phyloP scores from a whole-genome alignment of 2,329 filamentous ascomycete genomes.

The Fusarium haematococcum region DNA sequence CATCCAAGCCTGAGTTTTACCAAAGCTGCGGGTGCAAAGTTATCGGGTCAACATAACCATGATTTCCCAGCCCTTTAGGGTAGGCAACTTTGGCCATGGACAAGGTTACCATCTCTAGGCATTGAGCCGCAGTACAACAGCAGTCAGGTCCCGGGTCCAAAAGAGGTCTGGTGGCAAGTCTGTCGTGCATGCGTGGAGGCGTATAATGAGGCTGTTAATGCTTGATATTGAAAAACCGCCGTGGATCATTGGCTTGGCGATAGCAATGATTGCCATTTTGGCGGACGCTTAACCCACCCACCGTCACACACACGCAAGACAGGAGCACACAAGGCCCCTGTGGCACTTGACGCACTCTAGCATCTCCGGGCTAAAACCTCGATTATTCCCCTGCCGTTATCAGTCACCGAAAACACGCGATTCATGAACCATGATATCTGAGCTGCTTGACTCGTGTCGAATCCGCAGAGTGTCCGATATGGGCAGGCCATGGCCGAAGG shows the following conservation, averaged over 20 bases:
- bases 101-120: not conserved
- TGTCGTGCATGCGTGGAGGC: conserved; percentile 17
- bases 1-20: not conserved
- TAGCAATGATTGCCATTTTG: not conserved
- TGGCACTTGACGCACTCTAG: not conserved
- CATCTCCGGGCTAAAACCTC: not conserved
- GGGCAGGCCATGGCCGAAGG: conserved; percentile 11
- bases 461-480: not conserved
- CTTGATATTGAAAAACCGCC: not conserved
- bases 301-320: not conserved
- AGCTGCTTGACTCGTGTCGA: conserved; percentile 27
- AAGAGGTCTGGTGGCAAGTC: conserved; percentile 12
- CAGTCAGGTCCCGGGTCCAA: not conserved
- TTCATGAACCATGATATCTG: conserved; percentile 21
- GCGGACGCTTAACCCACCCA: not conserved
- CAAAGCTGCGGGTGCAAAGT: not conserved
- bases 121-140: not conserved
- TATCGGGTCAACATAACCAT: not conserved
- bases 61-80: not conserved
- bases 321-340: not conserved
- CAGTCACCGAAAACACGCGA: conserved; percentile 11
- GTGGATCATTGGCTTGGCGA: not conserved
- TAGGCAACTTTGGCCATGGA: not conserved
- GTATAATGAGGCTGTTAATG: conserved; percentile 5
- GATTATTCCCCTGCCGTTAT: not conserved